Evolutionary conservation across 257 asterid genomes (phyloP).

Genomic region (Ligustrum vulgare): DNA sequence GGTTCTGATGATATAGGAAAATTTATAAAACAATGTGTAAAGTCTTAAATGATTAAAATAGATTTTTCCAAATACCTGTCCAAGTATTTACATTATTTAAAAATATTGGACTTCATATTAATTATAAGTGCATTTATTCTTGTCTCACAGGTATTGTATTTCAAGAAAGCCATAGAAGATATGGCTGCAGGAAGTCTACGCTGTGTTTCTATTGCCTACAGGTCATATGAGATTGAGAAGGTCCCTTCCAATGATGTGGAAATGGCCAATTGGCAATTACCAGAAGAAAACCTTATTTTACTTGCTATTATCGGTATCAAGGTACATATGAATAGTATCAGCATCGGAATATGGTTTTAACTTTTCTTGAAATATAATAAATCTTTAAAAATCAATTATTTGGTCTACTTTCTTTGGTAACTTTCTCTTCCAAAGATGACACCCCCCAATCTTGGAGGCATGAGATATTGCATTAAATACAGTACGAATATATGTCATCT

Average conservation of each 20-base stretch:
- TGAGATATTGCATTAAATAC: background rate
- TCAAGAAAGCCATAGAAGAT: conserved; percentile 65
- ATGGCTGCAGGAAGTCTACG: conserved; percentile 89
- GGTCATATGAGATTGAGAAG: conserved; percentile 43
- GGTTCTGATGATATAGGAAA: background rate
- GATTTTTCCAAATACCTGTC: background rate
- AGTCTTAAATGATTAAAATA: background rate
- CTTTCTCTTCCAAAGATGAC: background rate
- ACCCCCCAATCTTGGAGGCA: background rate
- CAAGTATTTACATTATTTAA: conserved; percentile 1
- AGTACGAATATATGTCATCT: background rate
- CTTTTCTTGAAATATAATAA: background rate
- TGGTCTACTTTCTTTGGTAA: background rate
- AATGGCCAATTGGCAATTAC: conserved; percentile 71
- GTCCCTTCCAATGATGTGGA: conserved; percentile 72
- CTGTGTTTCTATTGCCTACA: conserved; percentile 92
- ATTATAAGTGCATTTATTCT: conserved; percentile 19
- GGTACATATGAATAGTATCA: conserved; percentile 38
- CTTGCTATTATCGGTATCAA: conserved; percentile 92
- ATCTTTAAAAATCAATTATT: too few relatives aligned
- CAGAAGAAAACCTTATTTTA: conserved; percentile 76
- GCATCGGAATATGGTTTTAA: background rate
- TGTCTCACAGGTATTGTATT: conserved; percentile 46
- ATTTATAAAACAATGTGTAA: background rate
- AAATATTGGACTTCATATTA: conserved; percentile 9